Conservation (phyloP, 768 basidiomycete species). For the Gloeopeniophorella convolvens region DNA sequence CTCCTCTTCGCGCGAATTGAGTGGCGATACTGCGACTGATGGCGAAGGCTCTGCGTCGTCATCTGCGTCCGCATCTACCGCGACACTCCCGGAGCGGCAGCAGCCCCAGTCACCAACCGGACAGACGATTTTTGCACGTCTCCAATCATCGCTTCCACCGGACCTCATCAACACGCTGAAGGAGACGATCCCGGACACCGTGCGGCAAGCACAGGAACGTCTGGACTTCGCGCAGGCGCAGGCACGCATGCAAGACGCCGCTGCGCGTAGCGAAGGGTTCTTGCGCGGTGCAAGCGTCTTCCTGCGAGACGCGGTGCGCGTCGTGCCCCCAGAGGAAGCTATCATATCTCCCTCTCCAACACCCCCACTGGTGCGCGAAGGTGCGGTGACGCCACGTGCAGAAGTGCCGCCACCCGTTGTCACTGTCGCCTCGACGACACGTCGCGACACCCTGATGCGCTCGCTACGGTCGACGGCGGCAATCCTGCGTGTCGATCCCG, state of each 20-base stretch:
- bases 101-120: constrained; percentile 16
- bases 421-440: constrained; percentile 1
- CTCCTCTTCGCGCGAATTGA: constrained; percentile 23
- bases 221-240: constrained; percentile 62
- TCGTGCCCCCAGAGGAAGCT: constrained; percentile 72
- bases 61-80: constrained; percentile 16
- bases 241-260: constrained; percentile 57
- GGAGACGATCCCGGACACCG: constrained; percentile 52
- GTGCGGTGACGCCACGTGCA: constrained; percentile 64
- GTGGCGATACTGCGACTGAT: constrained; percentile 9
- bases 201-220: constrained; percentile 42
- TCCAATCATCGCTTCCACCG: constrained; percentile 71
- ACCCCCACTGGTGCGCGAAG: constrained; percentile 37
- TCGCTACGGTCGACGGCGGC: constrained; percentile 69
- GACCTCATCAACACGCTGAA: constrained; percentile 65
- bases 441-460: constrained; percentile 40
- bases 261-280: constrained; percentile 41
- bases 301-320: constrained; percentile 79
- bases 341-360: constrained; percentile 21
- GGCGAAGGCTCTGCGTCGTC: constrained; percentile 24
- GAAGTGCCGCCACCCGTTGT: constrained; percentile 36
- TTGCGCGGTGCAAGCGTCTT: constrained; percentile 51
- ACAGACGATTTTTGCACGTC: constrained; percentile 54
- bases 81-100: background rate
- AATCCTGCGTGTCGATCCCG: constrained; percentile 73